Evolutionary conservation across 2,329 filamentous ascomycete species (phyloP).

Genomic region (Beauveria bassiana): DNA sequence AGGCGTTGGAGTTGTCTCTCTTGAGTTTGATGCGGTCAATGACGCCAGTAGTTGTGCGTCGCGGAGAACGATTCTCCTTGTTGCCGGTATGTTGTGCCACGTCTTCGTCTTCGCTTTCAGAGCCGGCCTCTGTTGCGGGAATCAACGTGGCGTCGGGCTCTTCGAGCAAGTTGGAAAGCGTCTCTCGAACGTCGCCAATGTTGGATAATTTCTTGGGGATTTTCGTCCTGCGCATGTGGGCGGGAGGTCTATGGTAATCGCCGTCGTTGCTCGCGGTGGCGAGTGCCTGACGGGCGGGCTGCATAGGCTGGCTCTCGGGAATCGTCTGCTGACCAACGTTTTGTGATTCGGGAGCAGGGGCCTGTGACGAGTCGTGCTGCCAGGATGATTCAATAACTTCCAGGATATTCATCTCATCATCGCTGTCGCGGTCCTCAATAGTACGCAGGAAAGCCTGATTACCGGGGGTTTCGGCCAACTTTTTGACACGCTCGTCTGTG

Average conservation of each 20-base stretch:
- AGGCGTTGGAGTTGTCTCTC: slow-evolving; percentile 38
- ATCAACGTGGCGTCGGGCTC: slow-evolving; percentile 47
- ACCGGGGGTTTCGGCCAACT: slow-evolving; percentile 82
- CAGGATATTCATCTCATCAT: slow-evolving; percentile 71
- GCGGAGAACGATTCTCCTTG: slow-evolving; percentile 41
- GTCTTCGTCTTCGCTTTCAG: slow-evolving; percentile 35
- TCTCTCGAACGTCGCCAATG: slow-evolving; percentile 73
- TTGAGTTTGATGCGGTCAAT: slow-evolving; percentile 70
- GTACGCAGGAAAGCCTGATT: slow-evolving; percentile 85
- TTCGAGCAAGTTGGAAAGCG: slow-evolving; percentile 76
- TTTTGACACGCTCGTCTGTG: slow-evolving; percentile 80
- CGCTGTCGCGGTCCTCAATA: slow-evolving; percentile 72
- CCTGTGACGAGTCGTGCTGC: slow-evolving; percentile 28
- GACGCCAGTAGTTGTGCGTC: slow-evolving; percentile 36
- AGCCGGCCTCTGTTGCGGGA: slow-evolving; percentile 31
- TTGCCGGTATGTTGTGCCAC: slow-evolving; percentile 25
- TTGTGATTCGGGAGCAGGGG: slow-evolving; percentile 7
- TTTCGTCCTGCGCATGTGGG: slow-evolving; percentile 55
- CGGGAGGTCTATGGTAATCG: slow-evolving; percentile 43
- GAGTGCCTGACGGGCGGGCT: slow-evolving; percentile 22
- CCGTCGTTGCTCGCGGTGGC: slow-evolving; percentile 19
- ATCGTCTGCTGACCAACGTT: slow-evolving; percentile 24
- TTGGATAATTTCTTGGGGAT: slow-evolving; percentile 61
- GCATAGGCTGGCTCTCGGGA: slow-evolving; percentile 44
- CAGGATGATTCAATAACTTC: slow-evolving; percentile 34